Evolutionary conservation across 768 basidiomycete species (phyloP).

Genomic region (Mycena haematopus): DNA sequence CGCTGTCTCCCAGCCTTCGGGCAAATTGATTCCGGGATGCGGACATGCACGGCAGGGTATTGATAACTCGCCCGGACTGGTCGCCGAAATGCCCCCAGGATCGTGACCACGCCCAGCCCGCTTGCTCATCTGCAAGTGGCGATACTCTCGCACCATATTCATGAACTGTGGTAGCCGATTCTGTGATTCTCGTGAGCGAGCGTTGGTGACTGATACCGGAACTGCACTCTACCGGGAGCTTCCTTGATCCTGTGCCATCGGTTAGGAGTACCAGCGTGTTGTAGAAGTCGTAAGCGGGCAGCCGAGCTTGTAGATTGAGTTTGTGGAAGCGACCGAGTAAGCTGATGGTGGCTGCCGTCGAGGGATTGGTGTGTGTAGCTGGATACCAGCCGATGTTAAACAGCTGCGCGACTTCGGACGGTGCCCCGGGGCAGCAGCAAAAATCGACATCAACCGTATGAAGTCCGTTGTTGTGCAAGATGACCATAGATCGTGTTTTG

Average conservation of each 20-base stretch:
- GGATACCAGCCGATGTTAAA: neutral
- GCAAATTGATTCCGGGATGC: constrained; percentile 16
- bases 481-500: constrained; percentile 20
- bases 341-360: neutral
- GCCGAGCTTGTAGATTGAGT: neutral
- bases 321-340: neutral
- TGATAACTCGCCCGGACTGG: constrained; percentile 4
- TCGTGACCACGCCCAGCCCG: neutral
- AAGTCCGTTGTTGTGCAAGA: constrained; percentile 32
- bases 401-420: neutral
- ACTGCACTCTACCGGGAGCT: neutral
- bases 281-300: neutral
- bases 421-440: neutral
- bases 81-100: neutral
- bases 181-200: no score
- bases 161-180: neutral
- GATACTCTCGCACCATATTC: neutral
- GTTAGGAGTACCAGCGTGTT: neutral
- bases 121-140: neutral
- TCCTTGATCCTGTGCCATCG: neutral
- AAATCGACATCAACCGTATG: constrained; percentile 31
- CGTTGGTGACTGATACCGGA: no score
- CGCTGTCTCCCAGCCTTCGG: neutral
- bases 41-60: constrained; percentile 18
- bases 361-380: neutral